Base-by-base conservation (phyloP, 306 rosid species). In the Rubus idaeus region DNA sequence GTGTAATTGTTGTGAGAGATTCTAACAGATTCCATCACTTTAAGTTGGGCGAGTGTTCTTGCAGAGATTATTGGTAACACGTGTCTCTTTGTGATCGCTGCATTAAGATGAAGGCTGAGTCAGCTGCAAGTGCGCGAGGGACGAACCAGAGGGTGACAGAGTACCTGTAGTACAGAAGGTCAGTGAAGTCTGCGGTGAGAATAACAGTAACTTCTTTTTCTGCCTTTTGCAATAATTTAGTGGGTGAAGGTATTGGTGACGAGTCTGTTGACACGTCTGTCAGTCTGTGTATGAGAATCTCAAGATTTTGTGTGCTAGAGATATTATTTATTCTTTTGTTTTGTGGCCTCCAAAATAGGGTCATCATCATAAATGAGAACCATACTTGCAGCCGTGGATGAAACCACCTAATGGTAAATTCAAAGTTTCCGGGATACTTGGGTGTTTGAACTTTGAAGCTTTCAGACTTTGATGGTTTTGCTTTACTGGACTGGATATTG, bases 21-120 rank as follows among this genome's bases (percentile, higher is more conserved):
- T 86, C 89, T 49, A 83, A 71, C 41, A 86, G 91, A 85, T 90
- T 90, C 78, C 87, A 88, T 81, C 90, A 86, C 75, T 77, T 90
- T 14, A 78, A 57, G 47, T 61, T 68, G 18, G 89, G 91, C 70
- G 74, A 84, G 81, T 88, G 90, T 79, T 87, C 91, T 81, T 84
- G 91, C 75, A 74, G 78, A 79, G 91, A 88, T 67, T 83, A 86
- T 68, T 90, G 88, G 91, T 90, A 79, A 86, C 56, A 21, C 8
- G 53, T 41, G 66, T 57, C 47, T 40, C 41, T 46, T 44, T 13
- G 35, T 20, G 53, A 20, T 56, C n/a, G 65, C 50, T n/a, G 8
- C 13, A 14, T 40, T 9, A 8, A 55, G 45, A 58, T 39, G 77
- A 74, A 60, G 45, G 69, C 2, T 3, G 30, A 56, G 53, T 21